Percentiles rank a stretch among this genome's conserved stretches.
Evolutionary conservation across 768 basidiomycete species (phyloP).

Genomic region (Butyriboletus loyo): DNA sequence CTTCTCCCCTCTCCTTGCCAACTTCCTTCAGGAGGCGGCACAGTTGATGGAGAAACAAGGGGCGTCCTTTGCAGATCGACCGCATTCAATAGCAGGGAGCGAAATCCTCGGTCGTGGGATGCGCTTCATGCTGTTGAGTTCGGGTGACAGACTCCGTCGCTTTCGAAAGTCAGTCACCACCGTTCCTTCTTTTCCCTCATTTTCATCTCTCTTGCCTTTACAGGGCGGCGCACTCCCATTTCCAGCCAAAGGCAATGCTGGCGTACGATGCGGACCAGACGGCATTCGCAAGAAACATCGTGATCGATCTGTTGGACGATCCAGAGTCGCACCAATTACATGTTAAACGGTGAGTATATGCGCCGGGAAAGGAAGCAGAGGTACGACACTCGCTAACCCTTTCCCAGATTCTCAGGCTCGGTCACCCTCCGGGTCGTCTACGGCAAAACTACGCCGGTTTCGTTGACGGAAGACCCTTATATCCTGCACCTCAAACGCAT

Average conservation of each 20-base stretch:
- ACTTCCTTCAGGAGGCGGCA: slow-evolving; percentile 35
- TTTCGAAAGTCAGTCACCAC: slow-evolving; percentile 44
- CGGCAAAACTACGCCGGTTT: slow-evolving; percentile 22
- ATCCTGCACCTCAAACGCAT: slow-evolving; percentile 29
- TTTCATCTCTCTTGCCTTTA: too few relatives aligned
- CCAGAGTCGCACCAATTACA: slow-evolving; percentile 24
- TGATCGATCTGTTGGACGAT: slow-evolving; percentile 22
- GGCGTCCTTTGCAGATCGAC: slow-evolving; percentile 47
- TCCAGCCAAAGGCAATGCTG: slow-evolving; percentile 47
- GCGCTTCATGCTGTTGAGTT: slow-evolving; percentile 49
- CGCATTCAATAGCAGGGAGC: slow-evolving; percentile 50
- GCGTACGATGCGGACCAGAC: slow-evolving; percentile 48
- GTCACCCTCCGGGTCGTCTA: slow-evolving; percentile 29
- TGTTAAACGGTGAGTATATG: slow-evolving; percentile 33
- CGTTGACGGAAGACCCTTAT: slow-evolving; percentile 17
- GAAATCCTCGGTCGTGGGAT: slow-evolving; percentile 59
- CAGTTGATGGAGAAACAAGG: slow-evolving; percentile 64
- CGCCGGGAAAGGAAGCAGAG: too few relatives aligned
- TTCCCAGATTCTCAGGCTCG: slow-evolving; percentile 24
- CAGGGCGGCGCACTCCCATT: slow-evolving; percentile 52
- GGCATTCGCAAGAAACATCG: slow-evolving; percentile 27
- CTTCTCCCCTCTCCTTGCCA: background rate
- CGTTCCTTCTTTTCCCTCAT: too few relatives aligned
- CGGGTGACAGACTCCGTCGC: slow-evolving; percentile 55
- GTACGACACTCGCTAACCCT: too few relatives aligned